Evolutionary conservation across 2,329 filamentous ascomycete genomes (phyloP).

Genomic region (Xylaria sp.): DNA sequence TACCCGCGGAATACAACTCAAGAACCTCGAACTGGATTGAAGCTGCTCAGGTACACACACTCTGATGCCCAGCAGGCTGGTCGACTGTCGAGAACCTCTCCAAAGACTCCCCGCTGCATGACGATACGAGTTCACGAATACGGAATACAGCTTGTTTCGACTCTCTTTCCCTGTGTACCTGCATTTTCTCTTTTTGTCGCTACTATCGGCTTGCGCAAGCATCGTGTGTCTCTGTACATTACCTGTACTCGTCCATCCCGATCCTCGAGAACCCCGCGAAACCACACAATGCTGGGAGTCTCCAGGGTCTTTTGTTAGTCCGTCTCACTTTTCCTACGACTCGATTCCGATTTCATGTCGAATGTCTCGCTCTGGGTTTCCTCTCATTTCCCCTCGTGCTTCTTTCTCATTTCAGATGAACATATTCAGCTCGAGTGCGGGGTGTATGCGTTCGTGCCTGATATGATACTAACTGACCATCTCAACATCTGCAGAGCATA

Average conservation of each 20-base stretch:
- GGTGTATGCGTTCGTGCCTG: neutral
- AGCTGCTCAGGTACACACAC: neutral
- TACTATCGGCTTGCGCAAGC: neutral
- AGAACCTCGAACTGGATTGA: neutral
- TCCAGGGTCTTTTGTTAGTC: neutral
- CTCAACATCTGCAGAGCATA: neutral
- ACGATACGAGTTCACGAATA: neutral
- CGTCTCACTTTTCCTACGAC: neutral
- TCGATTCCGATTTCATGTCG: neutral
- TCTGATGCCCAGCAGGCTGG: neutral
- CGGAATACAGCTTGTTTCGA: neutral
- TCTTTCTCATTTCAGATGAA: neutral
- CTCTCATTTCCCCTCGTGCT: neutral
- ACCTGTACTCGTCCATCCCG: conserved; percentile 1
- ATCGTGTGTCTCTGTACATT: neutral
- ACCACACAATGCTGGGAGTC: neutral
- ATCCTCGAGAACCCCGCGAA: neutral
- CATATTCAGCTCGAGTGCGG: neutral
- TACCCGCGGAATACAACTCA: neutral
- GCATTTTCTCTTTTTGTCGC: neutral
- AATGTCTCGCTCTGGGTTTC: neutral
- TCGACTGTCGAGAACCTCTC: neutral
- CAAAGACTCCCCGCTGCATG: neutral
- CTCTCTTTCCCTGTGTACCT: neutral
- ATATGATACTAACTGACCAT: neutral